These are phyloP conservation scores for Oryza officinalis DNA, from an alignment of 176 grass and related monocot genomes.

Conservation along the genomic window DNA sequence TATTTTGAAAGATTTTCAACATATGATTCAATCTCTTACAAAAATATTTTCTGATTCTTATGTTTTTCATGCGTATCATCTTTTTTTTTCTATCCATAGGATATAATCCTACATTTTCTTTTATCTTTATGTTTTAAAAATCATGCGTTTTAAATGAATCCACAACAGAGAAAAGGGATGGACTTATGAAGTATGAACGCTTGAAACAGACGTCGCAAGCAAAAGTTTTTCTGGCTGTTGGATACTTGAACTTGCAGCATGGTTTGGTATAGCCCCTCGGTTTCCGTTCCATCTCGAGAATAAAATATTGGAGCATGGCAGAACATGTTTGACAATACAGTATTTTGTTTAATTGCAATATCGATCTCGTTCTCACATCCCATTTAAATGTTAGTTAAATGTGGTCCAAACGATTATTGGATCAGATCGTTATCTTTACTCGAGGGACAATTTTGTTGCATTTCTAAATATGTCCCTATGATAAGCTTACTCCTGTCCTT, in stretches of 20 bases:
- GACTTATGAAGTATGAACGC: background rate
- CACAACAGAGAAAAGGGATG: too few species aligned
- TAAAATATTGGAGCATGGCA: constrained; percentile 1
- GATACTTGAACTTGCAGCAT: background rate
- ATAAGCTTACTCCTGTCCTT: background rate
- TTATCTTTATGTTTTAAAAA: too few species aligned
- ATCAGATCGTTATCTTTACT: background rate
- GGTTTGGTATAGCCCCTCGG: background rate
- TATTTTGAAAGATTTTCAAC: too few species aligned
- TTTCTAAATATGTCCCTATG: too few species aligned
- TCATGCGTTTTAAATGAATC: too few species aligned
- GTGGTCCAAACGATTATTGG: constrained; percentile 1
- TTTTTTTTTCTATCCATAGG: too few species aligned
- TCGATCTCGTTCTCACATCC: background rate
- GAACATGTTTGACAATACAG: constrained; percentile 15
- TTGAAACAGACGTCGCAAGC: background rate
- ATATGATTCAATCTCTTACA: too few species aligned
- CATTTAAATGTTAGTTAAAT: background rate
- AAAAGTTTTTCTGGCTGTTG: background rate
- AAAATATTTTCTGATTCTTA: too few species aligned
- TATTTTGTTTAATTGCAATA: background rate
- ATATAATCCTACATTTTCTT: too few species aligned
- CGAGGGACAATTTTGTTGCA: background rate
- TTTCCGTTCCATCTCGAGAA: background rate
- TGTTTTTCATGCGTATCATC: too few species aligned